Conservation (phyloP, 257 asterid species). For the Avicennia marina region DNA sequence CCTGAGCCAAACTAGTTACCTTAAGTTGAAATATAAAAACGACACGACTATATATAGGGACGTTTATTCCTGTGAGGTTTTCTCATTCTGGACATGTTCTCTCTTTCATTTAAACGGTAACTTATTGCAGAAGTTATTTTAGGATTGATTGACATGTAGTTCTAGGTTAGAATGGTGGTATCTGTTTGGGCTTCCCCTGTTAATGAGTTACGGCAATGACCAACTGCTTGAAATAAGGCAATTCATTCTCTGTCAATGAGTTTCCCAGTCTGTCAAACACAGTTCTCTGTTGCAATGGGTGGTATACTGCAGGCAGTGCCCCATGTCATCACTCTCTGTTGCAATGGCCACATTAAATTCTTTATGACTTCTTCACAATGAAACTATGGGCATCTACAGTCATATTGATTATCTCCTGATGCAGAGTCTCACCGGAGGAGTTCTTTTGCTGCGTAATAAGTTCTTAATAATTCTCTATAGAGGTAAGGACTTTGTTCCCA, state of each 20-base stretch:
- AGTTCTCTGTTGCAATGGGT: no score
- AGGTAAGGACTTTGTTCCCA: conserved; percentile 89
- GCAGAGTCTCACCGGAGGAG: conserved; percentile 91
- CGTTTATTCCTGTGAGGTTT: not conserved
- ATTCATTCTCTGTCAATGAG: not conserved
- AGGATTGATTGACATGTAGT: not conserved
- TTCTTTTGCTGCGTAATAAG: conserved; percentile 79
- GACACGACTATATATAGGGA: not conserved
- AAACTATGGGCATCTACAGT: conserved; percentile 14
- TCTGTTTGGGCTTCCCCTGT: not conserved
- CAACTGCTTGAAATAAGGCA: not conserved
- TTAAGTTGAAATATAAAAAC: not conserved
- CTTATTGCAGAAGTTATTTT: not conserved
- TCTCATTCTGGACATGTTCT: not conserved
- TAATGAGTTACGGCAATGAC: not conserved
- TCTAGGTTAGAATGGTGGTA: not conserved
- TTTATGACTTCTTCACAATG: not conserved
- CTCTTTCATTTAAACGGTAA: not conserved
- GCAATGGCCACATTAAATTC: not conserved
- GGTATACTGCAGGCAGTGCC: conserved; percentile 93
- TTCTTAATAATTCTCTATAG: conserved; percentile 76
- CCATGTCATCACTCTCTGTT: conserved; percentile 55
- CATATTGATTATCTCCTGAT: conserved; percentile 18
- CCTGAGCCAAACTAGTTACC: not conserved
- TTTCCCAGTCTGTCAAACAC: not conserved